Evolutionary conservation across 2,329 filamentous ascomycete genomes (phyloP).

Genomic region (Clonostachys rhizophaga): DNA sequence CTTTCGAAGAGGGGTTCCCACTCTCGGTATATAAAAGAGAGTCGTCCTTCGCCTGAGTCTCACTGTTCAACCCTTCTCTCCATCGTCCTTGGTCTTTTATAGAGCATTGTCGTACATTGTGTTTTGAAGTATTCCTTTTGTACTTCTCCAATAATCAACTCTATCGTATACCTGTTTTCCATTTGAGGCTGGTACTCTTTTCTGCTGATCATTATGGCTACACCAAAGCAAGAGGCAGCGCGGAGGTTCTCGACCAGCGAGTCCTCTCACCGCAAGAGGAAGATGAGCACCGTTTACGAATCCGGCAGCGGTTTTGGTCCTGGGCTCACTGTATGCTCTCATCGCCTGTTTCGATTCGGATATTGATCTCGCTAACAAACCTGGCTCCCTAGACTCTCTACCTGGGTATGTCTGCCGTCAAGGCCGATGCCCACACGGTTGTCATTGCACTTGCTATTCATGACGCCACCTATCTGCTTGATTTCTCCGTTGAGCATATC

Average conservation of each 20-base stretch:
- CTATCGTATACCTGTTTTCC: no score
- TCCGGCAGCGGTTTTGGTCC: constrained; percentile 37
- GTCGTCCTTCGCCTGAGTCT: no score
- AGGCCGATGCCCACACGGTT: constrained; percentile 43
- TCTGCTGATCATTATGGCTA: no score
- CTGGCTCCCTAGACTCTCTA: constrained; percentile 45
- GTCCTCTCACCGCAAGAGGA: constrained; percentile 38
- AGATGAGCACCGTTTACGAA: constrained; percentile 38
- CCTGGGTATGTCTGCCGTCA: constrained; percentile 55
- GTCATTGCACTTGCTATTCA: constrained; percentile 66
- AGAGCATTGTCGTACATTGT: no score
- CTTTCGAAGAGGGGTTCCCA: no score
- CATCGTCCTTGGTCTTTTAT: no score
- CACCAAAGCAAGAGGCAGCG: not conserved
- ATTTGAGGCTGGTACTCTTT: no score
- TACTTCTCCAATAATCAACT: no score
- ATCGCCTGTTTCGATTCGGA: not conserved
- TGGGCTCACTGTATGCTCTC: constrained; percentile 32
- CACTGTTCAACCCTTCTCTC: no score
- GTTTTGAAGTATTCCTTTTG: no score
- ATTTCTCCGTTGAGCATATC: constrained; percentile 63
- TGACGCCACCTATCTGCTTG: constrained; percentile 69
- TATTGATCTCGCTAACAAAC: not conserved
- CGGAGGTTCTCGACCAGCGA: constrained; percentile 33
- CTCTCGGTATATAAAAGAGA: no score